Evolutionary conservation across 179 eudicot genomes (phyloP).

Genomic region (Corrigiola litoralis): DNA sequence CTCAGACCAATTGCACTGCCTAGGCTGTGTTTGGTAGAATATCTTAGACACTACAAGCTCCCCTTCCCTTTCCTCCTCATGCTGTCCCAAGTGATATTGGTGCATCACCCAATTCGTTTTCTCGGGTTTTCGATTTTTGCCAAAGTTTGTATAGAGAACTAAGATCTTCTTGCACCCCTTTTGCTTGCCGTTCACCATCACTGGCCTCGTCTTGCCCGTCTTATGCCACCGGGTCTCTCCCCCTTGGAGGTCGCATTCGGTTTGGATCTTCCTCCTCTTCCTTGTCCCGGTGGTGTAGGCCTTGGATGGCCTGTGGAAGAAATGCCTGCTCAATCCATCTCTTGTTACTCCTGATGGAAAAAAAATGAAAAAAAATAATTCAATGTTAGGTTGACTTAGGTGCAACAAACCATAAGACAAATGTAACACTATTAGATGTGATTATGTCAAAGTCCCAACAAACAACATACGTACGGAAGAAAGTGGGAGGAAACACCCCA

Average conservation of each 20-base stretch:
- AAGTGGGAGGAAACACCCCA: not conserved
- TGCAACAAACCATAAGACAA: conserved; percentile 43
- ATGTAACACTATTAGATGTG: not conserved
- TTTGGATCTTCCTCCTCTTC: conserved; percentile 83
- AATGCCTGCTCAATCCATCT: conserved; percentile 88
- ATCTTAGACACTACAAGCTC: conserved; percentile 95
- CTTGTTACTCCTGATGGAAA: conserved; percentile 65
- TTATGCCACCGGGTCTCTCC: conserved; percentile 97
- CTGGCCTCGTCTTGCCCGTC: conserved; percentile 91
- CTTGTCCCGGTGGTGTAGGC: conserved; percentile 97
- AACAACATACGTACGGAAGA: conserved; percentile 14
- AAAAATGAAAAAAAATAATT: not conserved
- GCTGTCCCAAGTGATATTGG: conserved; percentile 81
- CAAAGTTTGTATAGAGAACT: conserved; percentile 80
- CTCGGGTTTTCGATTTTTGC: conserved; percentile 82
- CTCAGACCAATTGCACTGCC: conserved; percentile 69
- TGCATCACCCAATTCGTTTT: conserved; percentile 99
- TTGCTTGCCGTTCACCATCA: conserved; percentile 68
- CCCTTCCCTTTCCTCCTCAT: conserved; percentile 88
- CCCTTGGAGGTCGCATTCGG: conserved; percentile 88
- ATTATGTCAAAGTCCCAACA: conserved; percentile 34
- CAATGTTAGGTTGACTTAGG: conserved; percentile 60
- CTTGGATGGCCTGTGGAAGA: conserved; percentile 94
- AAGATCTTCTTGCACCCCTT: conserved; percentile 92
- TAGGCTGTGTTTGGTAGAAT: conserved; percentile 87